Evolutionary conservation across 2,329 filamentous ascomycete genomes (phyloP), one percentile per base, ranked within the genome.

Genomic region (Pestalotiopsis sp.): DNA sequence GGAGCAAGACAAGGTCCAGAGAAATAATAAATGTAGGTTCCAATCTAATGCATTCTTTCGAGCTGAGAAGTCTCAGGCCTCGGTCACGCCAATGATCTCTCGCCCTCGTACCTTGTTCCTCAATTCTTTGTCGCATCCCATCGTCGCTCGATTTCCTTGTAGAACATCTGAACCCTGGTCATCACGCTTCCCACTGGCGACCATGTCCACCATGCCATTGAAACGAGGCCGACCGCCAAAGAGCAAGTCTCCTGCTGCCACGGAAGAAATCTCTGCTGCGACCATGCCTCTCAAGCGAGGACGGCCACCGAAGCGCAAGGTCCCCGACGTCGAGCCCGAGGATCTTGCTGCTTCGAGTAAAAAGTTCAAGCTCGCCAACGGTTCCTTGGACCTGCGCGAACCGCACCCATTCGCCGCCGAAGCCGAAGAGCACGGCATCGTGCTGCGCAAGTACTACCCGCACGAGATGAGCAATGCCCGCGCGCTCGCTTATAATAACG

Each of bases 391-490:
- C 31, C 74, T 87, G 65, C 81, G 80, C 45, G 76, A 79, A 27
- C 85, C 85, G 0, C 86, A 88, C 69, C 84, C 82, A 12, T 82
- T 82, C 57, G 76, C 83, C n/a, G 74, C 78, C 17, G 79, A 84
- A 25, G 80, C 84, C 9, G 85, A 87, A 71, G 79, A 84, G 25
- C 73, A 91, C 72, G 90, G 90, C 20, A 89, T 93, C 64, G 89
- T 93, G 0, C 83, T 92, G 45, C 89, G 91, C 56, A 86, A 92
- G 62, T 97, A 91, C 81, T 98, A 97, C 74, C 94, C 94, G 0
- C 87, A 89, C 1, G 94, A 97, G 77, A 97, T 98, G 91, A 92
- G 87, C 81, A 96, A 94, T 74, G 88, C 87, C 64, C 90, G 94
- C 52, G 94, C 92, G 66, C 83, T 85, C 4, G 90, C 91, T 65